Percentiles rank a stretch among this genome's conserved stretches.
Evolutionary conservation across 306 rosid genomes (phyloP).

Genomic region (Glycyrrhiza uralensis): DNA sequence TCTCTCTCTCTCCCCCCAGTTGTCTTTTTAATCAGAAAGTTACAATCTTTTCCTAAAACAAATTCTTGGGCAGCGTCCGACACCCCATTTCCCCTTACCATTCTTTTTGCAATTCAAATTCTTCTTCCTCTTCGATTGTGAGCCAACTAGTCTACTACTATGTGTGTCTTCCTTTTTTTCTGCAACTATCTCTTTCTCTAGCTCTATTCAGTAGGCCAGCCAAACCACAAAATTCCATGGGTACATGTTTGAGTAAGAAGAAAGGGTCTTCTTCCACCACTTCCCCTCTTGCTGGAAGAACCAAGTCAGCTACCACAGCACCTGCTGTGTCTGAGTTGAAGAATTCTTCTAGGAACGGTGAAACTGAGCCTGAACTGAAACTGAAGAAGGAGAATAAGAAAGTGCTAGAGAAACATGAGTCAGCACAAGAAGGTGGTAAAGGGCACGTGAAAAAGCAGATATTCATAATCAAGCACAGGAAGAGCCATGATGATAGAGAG

Average conservation of each 20-base stretch:
- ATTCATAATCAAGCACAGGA: constrained; percentile 76
- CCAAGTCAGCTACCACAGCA: constrained; percentile 31
- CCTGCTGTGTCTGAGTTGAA: constrained; percentile 21
- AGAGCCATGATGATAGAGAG: constrained; percentile 76
- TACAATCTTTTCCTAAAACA: constrained; percentile 26
- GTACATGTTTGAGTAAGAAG: constrained; percentile 88
- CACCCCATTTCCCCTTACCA: neutral
- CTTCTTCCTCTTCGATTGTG: neutral
- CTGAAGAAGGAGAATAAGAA: constrained; percentile 22
- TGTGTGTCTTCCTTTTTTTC: neutral
- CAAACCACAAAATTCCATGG: constrained; percentile 49
- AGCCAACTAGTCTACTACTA: neutral
- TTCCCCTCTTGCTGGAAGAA: neutral
- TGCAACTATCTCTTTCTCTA: neutral
- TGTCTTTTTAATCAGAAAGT: constrained; percentile 10
- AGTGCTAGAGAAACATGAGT: constrained; percentile 23
- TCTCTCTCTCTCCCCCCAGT: neutral
- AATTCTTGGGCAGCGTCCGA: constrained; percentile 35
- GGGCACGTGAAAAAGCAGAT: constrained; percentile 67
- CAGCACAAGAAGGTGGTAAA: constrained; percentile 20
- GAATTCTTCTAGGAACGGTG: neutral
- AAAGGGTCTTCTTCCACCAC: constrained; percentile 29
- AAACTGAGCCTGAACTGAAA: constrained; percentile 26
- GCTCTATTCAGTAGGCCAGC: neutral
- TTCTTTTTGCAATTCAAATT: constrained; percentile 16